Base-by-base conservation (phyloP, 441 rosid species). In the Raphanus hybrid region DNA sequence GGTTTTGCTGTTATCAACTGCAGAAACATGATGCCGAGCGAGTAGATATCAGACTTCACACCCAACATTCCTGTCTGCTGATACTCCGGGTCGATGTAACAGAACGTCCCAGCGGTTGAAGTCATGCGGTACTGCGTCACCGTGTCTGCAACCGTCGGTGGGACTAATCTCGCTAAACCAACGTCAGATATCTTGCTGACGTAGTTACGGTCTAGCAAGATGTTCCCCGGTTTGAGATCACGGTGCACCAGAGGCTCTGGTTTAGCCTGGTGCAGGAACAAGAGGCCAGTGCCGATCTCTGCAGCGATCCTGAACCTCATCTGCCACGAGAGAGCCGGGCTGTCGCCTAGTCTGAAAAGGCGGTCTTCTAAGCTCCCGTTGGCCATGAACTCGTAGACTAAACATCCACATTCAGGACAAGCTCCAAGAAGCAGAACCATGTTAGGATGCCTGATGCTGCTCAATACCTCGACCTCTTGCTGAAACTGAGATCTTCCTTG, bases 401-500 rank as follows among this genome's bases (percentile, higher is more conserved):
- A 50, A 14, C 57, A 50, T n/a, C 57, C 57, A 50, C 57, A 50
- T 50, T 50, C 57, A 50, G 57, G 57, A 14, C 57, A 50, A 50
- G 57, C 57, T 50, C 57, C 57, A 50, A 50, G 57, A 14, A 50
- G 57, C 1, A 50, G 57, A 50, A 50, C 57, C 57, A 50, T 50
- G 18, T 50, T 50, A n/a, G 57, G 57, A 50, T 50, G 57, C 8
- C 57, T 50, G 2, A 50, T 50, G 18, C 57, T n/a, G 18, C 57
- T 50, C 57, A 50, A 6, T 0, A 50, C 18, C 18, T 50, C 57
- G 2, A 50, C 57, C 57, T 50, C 57, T 50, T 50, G 57, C 1
- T 50, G 57, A 14, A 94, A 94, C 73, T 92, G 98, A 6, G 92
- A 75, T 64, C 87, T 80, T 23, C 98, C 98, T 84, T 92, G 98